Evolutionary conservation across 768 basidiomycete species (phyloP).

Genomic region (Fomitopsis pulvina): DNA sequence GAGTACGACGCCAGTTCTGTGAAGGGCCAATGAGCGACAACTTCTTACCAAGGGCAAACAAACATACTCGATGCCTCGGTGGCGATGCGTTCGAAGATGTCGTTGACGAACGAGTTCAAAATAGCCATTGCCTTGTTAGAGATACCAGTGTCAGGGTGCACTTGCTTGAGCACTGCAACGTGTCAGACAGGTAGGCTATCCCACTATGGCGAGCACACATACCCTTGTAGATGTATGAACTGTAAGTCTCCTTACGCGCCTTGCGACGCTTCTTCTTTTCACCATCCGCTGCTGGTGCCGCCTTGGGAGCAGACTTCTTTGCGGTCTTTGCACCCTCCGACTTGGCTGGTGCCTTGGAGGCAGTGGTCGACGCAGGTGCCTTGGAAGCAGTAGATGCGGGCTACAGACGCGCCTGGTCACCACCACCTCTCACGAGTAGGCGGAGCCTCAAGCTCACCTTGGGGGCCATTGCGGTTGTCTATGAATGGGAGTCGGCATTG

Average conservation of each 20-base stretch:
- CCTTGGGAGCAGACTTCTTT: constrained; percentile 56
- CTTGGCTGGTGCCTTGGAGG: constrained; percentile 33
- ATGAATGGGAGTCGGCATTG: constrained; percentile 1
- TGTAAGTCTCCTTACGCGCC: constrained; percentile 76
- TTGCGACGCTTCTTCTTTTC: constrained; percentile 77
- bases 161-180: constrained; percentile 72
- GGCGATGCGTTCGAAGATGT: constrained; percentile 78
- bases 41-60: not conserved
- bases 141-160: constrained; percentile 91
- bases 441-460: constrained; percentile 17
- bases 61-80: constrained; percentile 62
- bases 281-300: constrained; percentile 46
- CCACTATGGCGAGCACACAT: constrained; percentile 7
- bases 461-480: constrained; percentile 21
- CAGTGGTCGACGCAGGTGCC: constrained; percentile 40
- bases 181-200: not conserved
- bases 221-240: constrained; percentile 84
- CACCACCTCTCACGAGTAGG: constrained; percentile 2
- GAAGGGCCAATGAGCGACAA: not conserved
- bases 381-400: constrained; percentile 52
- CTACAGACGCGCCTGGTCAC: constrained; percentile 8
- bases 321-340: constrained; percentile 36
- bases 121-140: constrained; percentile 87
- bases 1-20: constrained; percentile 78
- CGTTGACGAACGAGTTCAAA: constrained; percentile 79